Base-by-base conservation (phyloP, 1,284 basidiomycete species). In the Sporisorium exsertum region DNA sequence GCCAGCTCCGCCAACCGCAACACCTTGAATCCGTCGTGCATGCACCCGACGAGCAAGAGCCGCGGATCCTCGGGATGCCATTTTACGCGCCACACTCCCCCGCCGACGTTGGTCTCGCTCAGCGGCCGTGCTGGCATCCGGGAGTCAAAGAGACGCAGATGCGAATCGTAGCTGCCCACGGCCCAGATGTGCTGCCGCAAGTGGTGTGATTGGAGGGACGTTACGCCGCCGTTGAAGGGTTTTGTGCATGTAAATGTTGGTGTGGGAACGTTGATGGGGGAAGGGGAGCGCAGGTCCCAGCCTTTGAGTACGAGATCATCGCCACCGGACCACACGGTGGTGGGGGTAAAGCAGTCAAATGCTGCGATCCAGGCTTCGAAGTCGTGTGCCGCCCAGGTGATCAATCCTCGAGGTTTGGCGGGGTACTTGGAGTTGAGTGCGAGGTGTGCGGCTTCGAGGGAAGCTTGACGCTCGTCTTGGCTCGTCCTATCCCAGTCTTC, bases 31-130 rank as follows among this genome's bases (percentile, higher is more conserved):
- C 97, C 96, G 72, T 94, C 94, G 83, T 97, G 95, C 97, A 99
- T 99, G 83, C 93, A 94, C 0, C 94, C 97, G 12, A 95, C 90
- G 29, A 98, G 88, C 1, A 99, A 87, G 42, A 91, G 89, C 3
- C 81, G 71, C 1, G 88, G 72, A 37, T 79, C 59, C 1, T 88
- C 89, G 0, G 95, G 94, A 85, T 98, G 94, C 94, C 95, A 99
- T 85, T 97, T 96, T 54, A 94, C 90, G 18, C 97, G 89, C 97
- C 97, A 99, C 13, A 92, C 92, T 2, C 97, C 97, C 2, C 97
- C 97, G 1, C 94, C 94, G 0, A 94, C 91, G 57, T 92, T 89
- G 18, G 89, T 89, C 45, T 89, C 87, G 0, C 87, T 85, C 3
- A 98, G 69, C 0, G 94, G 90, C 0, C 84, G 82, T 1, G 87